Evolutionary conservation across 2,329 filamentous ascomycete species (phyloP).

Genomic region (Neonectria magnoliae): DNA sequence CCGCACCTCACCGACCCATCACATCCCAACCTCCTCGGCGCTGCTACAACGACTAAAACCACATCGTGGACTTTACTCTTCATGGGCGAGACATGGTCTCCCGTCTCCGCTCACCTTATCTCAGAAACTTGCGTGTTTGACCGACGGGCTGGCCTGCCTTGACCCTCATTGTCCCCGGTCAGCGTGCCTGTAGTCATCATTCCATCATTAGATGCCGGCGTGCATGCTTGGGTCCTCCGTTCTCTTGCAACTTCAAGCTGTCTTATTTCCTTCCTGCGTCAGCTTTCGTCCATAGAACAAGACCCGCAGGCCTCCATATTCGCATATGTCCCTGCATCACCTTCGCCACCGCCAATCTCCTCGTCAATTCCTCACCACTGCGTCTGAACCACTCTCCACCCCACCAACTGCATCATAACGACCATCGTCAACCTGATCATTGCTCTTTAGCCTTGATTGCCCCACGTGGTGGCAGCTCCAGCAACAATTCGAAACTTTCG

Average conservation of each 20-base stretch:
- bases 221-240: constrained; percentile 25
- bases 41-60: constrained; percentile 32
- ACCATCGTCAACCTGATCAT: constrained; percentile 21
- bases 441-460: background rate
- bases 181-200: constrained; percentile 30
- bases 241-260: constrained; percentile 30
- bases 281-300: constrained; percentile 24
- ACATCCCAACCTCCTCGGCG: constrained; percentile 37
- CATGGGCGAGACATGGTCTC: constrained; percentile 29
- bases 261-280: constrained; percentile 22
- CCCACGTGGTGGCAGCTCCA: background rate
- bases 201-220: constrained; percentile 28
- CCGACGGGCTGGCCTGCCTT: constrained; percentile 31
- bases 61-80: constrained; percentile 29
- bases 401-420: constrained; percentile 21
- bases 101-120: constrained; percentile 25
- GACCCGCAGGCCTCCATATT: constrained; percentile 30
- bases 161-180: constrained; percentile 23
- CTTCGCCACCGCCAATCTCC: constrained; percentile 24
- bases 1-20: constrained; percentile 33
- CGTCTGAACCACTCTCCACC: constrained; percentile 22
- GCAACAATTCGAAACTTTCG: background rate
- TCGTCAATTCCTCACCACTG: constrained; percentile 24
- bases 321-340: constrained; percentile 28
- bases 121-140: constrained; percentile 26